Conservation (phyloP, 1,139 yeast genomes). For the Yamadazyma conglobata region DNA sequence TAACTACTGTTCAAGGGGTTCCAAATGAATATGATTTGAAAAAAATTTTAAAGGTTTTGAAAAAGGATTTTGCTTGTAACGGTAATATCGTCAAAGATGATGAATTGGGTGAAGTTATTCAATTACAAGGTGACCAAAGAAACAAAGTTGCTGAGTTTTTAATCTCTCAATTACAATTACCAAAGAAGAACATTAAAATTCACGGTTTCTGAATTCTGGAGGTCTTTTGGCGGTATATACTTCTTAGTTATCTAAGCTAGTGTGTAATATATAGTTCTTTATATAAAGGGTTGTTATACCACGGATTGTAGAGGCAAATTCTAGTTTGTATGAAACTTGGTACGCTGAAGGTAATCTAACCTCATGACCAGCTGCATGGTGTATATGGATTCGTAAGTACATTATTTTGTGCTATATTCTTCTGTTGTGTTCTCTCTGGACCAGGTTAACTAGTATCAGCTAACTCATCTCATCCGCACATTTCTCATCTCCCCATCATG, state of each 20-base stretch:
- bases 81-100: constrained; percentile 97
- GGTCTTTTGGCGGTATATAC: too few species aligned
- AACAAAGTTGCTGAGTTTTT: constrained; percentile 93
- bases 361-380: too few species aligned
- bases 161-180: constrained; percentile 80
- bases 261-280: too few species aligned
- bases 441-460: too few species aligned
- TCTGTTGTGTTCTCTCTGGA: too few species aligned
- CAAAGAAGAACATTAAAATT: constrained; percentile 94
- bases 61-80: constrained; percentile 98
- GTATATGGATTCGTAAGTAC: too few species aligned
- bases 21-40: constrained; percentile 94
- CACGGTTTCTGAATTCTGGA: constrained; percentile 99
- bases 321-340: too few species aligned
- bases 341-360: too few species aligned
- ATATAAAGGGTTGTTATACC: too few species aligned
- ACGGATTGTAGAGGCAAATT: too few species aligned
- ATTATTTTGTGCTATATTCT: too few species aligned
- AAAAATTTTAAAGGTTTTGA: constrained; percentile 87
- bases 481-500: constrained; percentile 20
- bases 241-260: too few species aligned
- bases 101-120: constrained; percentile 95
- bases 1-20: constrained; percentile 97
- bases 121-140: constrained; percentile 98
- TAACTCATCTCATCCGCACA: constrained; percentile 1